Evolutionary conservation across 352 stramenopile species (phyloP).

Genomic region (Phytophthora sojae): DNA sequence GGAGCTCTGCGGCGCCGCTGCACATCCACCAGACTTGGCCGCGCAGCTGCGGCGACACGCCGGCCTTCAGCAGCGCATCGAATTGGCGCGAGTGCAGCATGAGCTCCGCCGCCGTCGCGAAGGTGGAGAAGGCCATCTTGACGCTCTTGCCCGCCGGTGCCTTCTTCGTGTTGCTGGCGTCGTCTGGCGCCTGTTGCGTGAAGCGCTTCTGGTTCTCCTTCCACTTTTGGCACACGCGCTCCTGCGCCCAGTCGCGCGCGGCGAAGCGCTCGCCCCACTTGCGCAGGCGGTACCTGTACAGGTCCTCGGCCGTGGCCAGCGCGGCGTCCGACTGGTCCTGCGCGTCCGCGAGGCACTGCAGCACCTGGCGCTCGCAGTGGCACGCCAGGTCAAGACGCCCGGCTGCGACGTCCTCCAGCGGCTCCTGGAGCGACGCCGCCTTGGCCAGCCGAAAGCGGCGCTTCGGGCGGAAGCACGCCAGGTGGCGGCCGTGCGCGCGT

Average conservation of each 20-base stretch:
- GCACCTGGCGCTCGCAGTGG: constrained; percentile 53
- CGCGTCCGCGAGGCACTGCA: constrained; percentile 46
- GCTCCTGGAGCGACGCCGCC: constrained; percentile 3
- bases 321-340: constrained; percentile 18
- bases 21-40: constrained; percentile 88
- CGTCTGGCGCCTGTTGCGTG: constrained; percentile 20
- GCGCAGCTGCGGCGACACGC: constrained; percentile 69
- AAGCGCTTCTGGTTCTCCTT: constrained; percentile 73
- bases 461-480: constrained; percentile 73
- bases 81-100: constrained; percentile 70
- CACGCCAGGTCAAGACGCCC: constrained; percentile 40
- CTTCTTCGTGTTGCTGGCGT: constrained; percentile 27
- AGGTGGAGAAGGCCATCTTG: constrained; percentile 59
- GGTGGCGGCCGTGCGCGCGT: constrained; percentile 49
- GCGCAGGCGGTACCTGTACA: constrained; percentile 39
- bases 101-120: constrained; percentile 59
- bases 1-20: constrained; percentile 69
- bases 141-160: constrained; percentile 35
- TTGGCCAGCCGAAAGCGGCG: constrained; percentile 51
- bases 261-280: constrained; percentile 75
- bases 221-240: constrained; percentile 75
- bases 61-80: constrained; percentile 64
- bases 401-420: not conserved
- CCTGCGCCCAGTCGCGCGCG: constrained; percentile 58
- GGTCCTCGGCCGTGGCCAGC: constrained; percentile 32